Evolutionary conservation across 1,139 yeast genomes (phyloP), one percentile per base, ranked within the genome.

Genomic region (Meyerozyma guilliermondii): DNA sequence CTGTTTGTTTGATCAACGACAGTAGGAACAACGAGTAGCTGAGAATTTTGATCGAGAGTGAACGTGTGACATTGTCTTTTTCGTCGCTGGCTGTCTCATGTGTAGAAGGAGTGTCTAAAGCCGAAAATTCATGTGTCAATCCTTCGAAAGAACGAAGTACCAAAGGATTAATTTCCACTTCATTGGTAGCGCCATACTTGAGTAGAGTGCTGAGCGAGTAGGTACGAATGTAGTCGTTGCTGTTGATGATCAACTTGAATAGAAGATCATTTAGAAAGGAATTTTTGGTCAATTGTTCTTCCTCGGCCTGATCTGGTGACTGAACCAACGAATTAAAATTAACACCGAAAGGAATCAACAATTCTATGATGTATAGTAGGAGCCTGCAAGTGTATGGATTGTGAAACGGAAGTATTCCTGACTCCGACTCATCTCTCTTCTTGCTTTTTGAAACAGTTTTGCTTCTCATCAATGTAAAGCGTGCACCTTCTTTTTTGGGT

Each of bases 1-100:
- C 66, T 0, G 76, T 63, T 41, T 67, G 71, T 42, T 62, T 69
- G 26, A 73, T 58, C 30, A 71, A 53, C 0, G 74, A 54, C 60
- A 65, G 66, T 39, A 73, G 56, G 2, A 67, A 63, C 41, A 71
- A 59, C 0, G 76, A 62, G 48, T 62, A 68, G 34, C 66, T 63
- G 37, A 64, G 50, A 7, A 70, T 49, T 40, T 60, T 60, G 1
- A 62, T 60, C 0, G 62, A 48, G 2, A 54, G 43, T 16, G 54
- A 51, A 5, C 42, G 42, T 20, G 63, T 59, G 5, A 59, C 53
- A 43, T 65, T 66, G 8, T 62, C 65, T 9, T 57, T 59, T 7
- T 41, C 44, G 9, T 37, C 28, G 5, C 45, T 44, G 11, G 46
- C 22, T 40, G 45, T 48, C n/a, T 45, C 40, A 13, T 20, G 24